A percentile compares a stretch with the other conserved stretches of the same genome.
Evolutionary conservation across 2,329 filamentous ascomycete genomes (phyloP).

Genomic region (Epichloe amarillans): DNA sequence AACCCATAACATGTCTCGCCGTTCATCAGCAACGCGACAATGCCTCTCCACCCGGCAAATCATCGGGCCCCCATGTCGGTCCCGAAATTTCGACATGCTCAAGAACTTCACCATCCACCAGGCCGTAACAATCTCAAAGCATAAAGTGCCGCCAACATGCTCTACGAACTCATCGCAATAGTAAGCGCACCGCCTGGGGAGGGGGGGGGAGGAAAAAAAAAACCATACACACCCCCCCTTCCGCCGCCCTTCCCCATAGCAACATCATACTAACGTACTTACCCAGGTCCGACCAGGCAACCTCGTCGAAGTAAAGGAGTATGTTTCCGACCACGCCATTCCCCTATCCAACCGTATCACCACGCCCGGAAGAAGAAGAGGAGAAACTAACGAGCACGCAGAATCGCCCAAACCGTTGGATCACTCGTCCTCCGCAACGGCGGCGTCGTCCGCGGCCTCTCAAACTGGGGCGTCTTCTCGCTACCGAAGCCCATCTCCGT

Average conservation of each 20-base stretch:
- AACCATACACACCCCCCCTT: no score
- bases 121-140: conserved; percentile 3
- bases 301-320: conserved; percentile 91
- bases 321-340: conserved; percentile 23
- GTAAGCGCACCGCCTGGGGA: conserved; percentile 39
- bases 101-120: conserved; percentile 6
- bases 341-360: neutral
- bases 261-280: conserved; percentile 4
- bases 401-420: conserved; percentile 79
- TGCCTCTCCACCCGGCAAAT: conserved; percentile 14
- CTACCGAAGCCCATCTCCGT: conserved; percentile 68
- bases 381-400: conserved; percentile 21
- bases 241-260: neutral
- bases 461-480: conserved; percentile 89
- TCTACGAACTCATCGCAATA: conserved; percentile 96
- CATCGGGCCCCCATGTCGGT: conserved; percentile 11
- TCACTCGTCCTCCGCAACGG: conserved; percentile 68
- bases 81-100: conserved; percentile 14
- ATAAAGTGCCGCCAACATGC: conserved; percentile 45
- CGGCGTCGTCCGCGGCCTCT: conserved; percentile 82
- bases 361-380: no score
- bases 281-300: conserved; percentile 79
- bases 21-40: no score
- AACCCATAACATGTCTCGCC: no score
- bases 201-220: no score